Evolutionary conservation across 1,284 basidiomycete genomes (phyloP), one percentile per base, ranked within the genome.

Genomic region (Entoloma clypeatum): DNA sequence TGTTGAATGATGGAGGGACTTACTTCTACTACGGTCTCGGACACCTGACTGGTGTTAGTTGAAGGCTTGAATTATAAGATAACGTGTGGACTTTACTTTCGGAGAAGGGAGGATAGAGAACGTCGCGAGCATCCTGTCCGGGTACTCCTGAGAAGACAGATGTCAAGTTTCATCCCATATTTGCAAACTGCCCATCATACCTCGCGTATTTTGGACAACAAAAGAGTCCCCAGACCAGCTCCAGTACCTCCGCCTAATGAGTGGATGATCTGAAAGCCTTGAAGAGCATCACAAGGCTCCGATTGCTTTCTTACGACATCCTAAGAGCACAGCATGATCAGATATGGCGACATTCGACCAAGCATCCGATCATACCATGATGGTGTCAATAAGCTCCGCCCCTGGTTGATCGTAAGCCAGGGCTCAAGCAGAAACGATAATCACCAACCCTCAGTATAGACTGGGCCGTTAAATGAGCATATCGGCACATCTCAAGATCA

Each of bases 161-260:
- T 3, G 24, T 48, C 26, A 37, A 29, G 4, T 8, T 14, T 17
- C 5, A 10, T 3, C 22, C 13, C 49, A 59, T 49, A 32, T 6
- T 6, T 4, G 30, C 4, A 38, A n/a, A 25, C 7, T 11, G 13
- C 9, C 5, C 18, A 22, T 51, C 62, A 36, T 45, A 75, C 82
- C 67, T 95, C 92, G 49, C 89, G 77, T 51, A 94, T 71, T 63
- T 94, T 94, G 37, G 83, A 82, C 27, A 95, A 65, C 38, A 95
- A 68, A 33, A 95, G 68, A 31, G 84, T 84, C 41, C 92, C 92
- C 30, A 95, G 66, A 36, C 92, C 92, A 21, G 92, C 82, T 35
- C 92, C 92, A 3, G 90, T 94, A 42, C 94, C 94, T 59, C 94
- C 94, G 47, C 94, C 94, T 18, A 98, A 76, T 13, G 92, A 95